These are phyloP conservation scores for Melastoma candidum DNA, from an alignment of 441 rosid species.

Conservation along the genomic window DNA sequence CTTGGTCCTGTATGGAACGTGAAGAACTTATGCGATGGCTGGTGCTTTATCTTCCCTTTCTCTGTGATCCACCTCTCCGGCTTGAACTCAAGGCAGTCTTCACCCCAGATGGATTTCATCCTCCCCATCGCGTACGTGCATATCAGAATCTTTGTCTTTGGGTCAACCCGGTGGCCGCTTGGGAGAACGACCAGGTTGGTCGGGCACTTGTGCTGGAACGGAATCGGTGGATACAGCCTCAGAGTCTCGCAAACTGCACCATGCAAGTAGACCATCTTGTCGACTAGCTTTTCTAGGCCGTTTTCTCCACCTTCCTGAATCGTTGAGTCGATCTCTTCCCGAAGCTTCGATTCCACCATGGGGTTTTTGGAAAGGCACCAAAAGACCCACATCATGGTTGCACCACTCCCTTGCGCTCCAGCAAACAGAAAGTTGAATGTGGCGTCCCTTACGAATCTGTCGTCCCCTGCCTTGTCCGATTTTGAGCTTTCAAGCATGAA, in stretches of 20 bases:
- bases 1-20: conserved; percentile 15
- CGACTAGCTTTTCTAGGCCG: conserved; percentile 1
- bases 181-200: conserved; percentile 14
- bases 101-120: conserved; percentile 19
- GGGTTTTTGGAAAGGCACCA: too few species aligned
- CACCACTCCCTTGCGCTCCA: too few species aligned
- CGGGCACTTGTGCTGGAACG: conserved; percentile 10
- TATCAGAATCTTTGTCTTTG: background rate
- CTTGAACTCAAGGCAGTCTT: conserved; percentile 23
- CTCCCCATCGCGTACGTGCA: conserved; percentile 18
- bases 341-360: too few species aligned
- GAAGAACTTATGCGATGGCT: conserved; percentile 5
- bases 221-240: conserved; percentile 20
- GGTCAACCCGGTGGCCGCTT: conserved; percentile 15
- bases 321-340: too few species aligned
- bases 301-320: background rate
- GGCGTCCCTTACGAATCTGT: too few species aligned
- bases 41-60: conserved; percentile 7
- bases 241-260: conserved; percentile 21
- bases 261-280: conserved; percentile 19
- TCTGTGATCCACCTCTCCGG: conserved; percentile 20
- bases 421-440: too few species aligned
- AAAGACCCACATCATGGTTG: too few species aligned
- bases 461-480: too few species aligned
- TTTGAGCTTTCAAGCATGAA: too few species aligned